A percentile compares a stretch with the other conserved stretches of the same genome.
Conservation (phyloP, 129 eudicot genomes). For the Flaveria robusta region DNA sequence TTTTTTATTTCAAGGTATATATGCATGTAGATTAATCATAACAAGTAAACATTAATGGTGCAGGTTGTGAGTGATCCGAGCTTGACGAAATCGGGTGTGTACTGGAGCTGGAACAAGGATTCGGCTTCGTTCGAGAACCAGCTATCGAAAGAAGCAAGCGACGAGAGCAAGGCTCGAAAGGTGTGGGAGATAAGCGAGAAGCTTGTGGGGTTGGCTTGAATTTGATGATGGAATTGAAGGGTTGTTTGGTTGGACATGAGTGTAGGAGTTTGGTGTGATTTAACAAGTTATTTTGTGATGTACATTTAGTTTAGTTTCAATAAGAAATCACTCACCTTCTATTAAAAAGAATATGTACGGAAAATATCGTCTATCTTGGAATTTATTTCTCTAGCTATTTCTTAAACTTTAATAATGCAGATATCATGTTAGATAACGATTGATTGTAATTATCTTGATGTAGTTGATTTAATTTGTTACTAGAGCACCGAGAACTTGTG, state of each 20-base stretch:
- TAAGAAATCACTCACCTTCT: constrained; percentile 12
- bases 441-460: no score
- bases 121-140: constrained; percentile 92
- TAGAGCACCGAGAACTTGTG: no score
- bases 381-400: no score
- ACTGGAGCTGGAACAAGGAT: constrained; percentile 96
- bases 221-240: constrained; percentile 17
- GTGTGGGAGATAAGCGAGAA: constrained; percentile 92
- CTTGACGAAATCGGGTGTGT: constrained; percentile 90
- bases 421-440: no score
- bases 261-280: constrained; percentile 34
- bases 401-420: no score
- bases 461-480: no score
- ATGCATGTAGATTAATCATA: no score
- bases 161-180: constrained; percentile 72
- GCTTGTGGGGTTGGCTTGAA: constrained; percentile 75
- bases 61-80: constrained; percentile 93
- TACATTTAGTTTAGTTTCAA: constrained; percentile 34
- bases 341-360: neutral
- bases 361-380: neutral
- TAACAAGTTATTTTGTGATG: constrained; percentile 27
- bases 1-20: no score
- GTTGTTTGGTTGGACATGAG: constrained; percentile 23
- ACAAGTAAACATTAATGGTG: neutral
- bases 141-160: constrained; percentile 85